Base-by-base conservation (phyloP, 306 rosid genomes). In the Rosa multiflora region DNA sequence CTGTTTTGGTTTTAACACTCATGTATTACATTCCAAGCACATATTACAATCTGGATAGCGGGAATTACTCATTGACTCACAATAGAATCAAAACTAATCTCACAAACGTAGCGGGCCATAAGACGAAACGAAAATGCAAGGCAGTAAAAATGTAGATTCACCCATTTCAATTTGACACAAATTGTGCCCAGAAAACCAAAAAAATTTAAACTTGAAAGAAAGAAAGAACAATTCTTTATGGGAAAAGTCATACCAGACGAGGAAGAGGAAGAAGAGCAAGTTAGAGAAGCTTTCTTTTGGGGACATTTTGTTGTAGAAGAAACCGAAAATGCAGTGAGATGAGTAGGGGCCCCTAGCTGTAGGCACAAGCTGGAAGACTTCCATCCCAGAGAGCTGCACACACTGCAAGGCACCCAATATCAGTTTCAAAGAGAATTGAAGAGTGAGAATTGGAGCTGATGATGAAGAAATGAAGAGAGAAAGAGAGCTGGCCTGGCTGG, bases 201-300 rank as follows among this genome's bases (percentile, higher is more conserved):
- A 7, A 20, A 32, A 32, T 0, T 4, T 4, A 44, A 44, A 15
- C 8, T 26, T 9, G 29, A 40, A 20, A 5, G 2, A 10, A 69
- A 42, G 20, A 17, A 76, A 40, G 5, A 4, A 26, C 12, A 32
- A 7, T 46, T 46, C 13, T 56, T 39, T 5, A 3, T 21, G 39
- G 67, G 39, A 6, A 81, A 48, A 66, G 10, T 6, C 71, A 51
- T 78, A 90, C 98, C 97, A 58, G 89, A 83, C 40, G 90, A 84
- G 10, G 93, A 73, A n/a, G 90, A 77, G 7, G 90, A 74, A 26
- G 90, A 74, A 40, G 90, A 90, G 82, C 92, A 94, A 49, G 89
- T 72, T 10, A 88, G 78, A 51, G 89, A 84, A 74, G 84, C 82
- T 26, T 61, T 81, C 63, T 80, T 52, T 32, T 6, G 70, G 48